Evolutionary conservation across 495 filamentous ascomycete species (phyloP).

Genomic region (Hypoxylon intermedium): DNA sequence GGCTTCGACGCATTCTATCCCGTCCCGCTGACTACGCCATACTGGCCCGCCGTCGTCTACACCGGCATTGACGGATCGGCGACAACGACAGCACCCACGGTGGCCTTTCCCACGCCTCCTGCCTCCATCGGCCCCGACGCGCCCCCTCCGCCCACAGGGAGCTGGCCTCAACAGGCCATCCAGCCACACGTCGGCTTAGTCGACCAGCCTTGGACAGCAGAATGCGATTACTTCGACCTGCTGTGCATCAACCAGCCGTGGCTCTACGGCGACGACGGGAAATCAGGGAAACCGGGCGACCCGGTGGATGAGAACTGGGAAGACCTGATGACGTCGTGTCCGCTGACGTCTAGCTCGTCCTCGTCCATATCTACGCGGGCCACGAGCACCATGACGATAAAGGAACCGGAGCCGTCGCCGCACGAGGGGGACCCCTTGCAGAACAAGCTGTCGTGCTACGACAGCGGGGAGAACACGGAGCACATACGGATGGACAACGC

Average conservation of each 20-base stretch:
- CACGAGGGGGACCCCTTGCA: constrained; percentile 6
- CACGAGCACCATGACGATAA: not conserved
- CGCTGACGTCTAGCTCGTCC: not conserved
- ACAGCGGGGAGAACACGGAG: constrained; percentile 24
- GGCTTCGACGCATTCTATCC: constrained; percentile 6
- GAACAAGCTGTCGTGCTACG: constrained; percentile 23
- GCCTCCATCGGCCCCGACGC: constrained; percentile 8
- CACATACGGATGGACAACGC: constrained; percentile 24
- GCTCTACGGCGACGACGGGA: constrained; percentile 2
- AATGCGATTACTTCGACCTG: constrained; percentile 13
- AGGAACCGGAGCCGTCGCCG: constrained; percentile 5
- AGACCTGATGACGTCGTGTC: constrained; percentile 16
- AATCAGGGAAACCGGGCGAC: not conserved
- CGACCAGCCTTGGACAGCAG: constrained; percentile 5
- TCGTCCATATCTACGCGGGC: not conserved
- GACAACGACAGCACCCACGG: constrained; percentile 13
- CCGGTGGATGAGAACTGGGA: constrained; percentile 13
- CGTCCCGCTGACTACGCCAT: constrained; percentile 18
- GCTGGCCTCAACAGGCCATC: not conserved
- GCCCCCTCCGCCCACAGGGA: not conserved
- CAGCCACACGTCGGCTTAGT: not conserved
- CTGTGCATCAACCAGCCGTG: constrained; percentile 13
- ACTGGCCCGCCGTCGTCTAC: constrained; percentile 26
- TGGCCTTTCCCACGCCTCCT: constrained; percentile 21
- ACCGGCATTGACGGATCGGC: constrained; percentile 7